Evolutionary conservation across 2,329 filamentous ascomycete genomes (phyloP).

Genomic region (Nigrograna mackinnonii): DNA sequence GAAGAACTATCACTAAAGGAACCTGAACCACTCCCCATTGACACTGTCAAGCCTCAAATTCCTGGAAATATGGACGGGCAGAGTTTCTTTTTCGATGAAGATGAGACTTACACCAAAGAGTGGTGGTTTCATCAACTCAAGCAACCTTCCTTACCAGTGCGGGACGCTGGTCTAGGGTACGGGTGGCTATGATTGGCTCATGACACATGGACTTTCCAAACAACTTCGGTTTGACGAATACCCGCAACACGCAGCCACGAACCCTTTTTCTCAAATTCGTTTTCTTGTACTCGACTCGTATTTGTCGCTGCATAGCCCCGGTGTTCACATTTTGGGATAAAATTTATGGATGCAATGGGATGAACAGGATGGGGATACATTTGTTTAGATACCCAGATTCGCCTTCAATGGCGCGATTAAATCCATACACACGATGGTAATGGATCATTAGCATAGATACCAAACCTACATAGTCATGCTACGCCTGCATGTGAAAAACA

Average conservation of each 20-base stretch:
- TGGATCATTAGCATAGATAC: too few species aligned
- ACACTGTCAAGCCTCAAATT: constrained; percentile 25
- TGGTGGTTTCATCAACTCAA: constrained; percentile 46
- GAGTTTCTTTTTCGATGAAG: constrained; percentile 46
- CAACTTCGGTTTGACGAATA: constrained; percentile 7
- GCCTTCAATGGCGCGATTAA: too few species aligned
- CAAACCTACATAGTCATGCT: too few species aligned
- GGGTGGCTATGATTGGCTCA: constrained; percentile 35
- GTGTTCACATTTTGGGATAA: too few species aligned
- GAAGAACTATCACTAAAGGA: constrained; percentile 36
- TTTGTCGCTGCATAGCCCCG: too few species aligned
- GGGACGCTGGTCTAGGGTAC: constrained; percentile 40
- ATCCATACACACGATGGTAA: too few species aligned
- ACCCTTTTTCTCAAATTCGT: constrained; percentile 5
- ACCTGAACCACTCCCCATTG: constrained; percentile 22
- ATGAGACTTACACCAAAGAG: constrained; percentile 40
- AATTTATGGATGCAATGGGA: too few species aligned
- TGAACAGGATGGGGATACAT: too few species aligned
- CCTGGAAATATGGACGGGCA: constrained; percentile 42
- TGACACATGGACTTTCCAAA: constrained; percentile 12
- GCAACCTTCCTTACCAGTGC: constrained; percentile 40
- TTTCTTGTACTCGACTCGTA: too few species aligned
- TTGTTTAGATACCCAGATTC: too few species aligned
- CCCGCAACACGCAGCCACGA: too few species aligned
- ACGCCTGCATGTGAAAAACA: too few species aligned